Conservation (phyloP, 73 alveolate genomes). For the Paramecium biaurelia region DNA sequence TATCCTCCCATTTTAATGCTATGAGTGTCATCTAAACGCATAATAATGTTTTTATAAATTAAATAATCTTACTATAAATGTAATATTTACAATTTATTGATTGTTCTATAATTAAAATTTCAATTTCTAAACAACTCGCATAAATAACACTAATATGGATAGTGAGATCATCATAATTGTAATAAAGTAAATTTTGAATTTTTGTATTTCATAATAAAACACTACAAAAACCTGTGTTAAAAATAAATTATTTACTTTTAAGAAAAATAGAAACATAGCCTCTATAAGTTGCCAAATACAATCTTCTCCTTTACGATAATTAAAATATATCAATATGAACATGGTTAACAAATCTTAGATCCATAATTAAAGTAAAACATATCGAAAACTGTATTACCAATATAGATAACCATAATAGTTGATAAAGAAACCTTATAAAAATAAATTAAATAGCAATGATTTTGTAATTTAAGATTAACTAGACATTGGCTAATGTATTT, state of each 20-base stretch:
- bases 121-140: not conserved
- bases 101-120: not conserved
- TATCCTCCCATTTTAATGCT: slow-evolving; percentile 30
- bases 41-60: slow-evolving; percentile 12
- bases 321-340: slow-evolving; percentile 15
- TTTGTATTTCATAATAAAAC: slow-evolving; percentile 37
- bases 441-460: slow-evolving; percentile 15
- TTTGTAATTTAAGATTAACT: not conserved
- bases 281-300: slow-evolving; percentile 45
- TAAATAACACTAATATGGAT: not conserved
- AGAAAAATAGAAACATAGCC: slow-evolving; percentile 48
- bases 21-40: not conserved
- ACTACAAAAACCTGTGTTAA: not conserved
- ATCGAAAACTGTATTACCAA: slow-evolving; percentile 52
- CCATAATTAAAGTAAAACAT: slow-evolving; percentile 43
- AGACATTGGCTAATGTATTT: not conserved
- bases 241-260: not conserved
- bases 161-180: slow-evolving; percentile 30
- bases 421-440: not conserved
- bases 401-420: not conserved
- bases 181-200: slow-evolving; percentile 25
- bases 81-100: not conserved
- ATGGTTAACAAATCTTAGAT: slow-evolving; percentile 27
- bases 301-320: slow-evolving; percentile 48
- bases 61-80: not conserved